A percentile compares a stretch with the other conserved stretches of the same genome.
Conservation (phyloP, 2,329 filamentous ascomycete species). For the Arthrobotrys iridis region DNA sequence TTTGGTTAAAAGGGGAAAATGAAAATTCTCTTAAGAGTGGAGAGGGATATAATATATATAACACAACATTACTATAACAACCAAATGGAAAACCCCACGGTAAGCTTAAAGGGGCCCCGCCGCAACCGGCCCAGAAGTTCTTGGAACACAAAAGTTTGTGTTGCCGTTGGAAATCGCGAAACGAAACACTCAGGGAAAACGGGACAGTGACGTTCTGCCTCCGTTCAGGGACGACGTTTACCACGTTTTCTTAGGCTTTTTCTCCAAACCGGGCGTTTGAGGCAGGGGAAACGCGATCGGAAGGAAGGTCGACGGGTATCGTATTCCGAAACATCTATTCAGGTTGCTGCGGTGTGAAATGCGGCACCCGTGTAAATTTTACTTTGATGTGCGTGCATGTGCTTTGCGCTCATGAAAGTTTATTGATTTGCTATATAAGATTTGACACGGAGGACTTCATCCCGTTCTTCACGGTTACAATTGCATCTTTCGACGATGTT, state of each 20-base stretch:
- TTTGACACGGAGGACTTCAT: conserved; percentile 17
- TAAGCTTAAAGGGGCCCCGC: conserved; percentile 10
- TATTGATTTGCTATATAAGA: conserved; percentile 5
- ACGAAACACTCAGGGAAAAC: conserved; percentile 52
- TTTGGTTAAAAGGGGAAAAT: conserved; percentile 15
- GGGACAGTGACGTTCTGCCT: conserved; percentile 25
- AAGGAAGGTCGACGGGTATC: conserved; percentile 26
- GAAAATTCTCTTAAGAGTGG: conserved; percentile 22
- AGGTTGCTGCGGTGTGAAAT: conserved; percentile 15
- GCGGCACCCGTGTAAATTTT: conserved; percentile 12
- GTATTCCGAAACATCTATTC: conserved; percentile 35
- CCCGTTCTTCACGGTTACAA: conserved; percentile 16
- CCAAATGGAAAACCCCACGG: conserved; percentile 18
- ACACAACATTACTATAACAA: conserved; percentile 25
- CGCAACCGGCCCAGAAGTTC: not conserved
- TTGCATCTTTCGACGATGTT: conserved; percentile 9
- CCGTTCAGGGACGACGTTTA: conserved; percentile 26
- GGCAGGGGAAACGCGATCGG: conserved; percentile 28
- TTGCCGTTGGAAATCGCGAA: conserved; percentile 34
- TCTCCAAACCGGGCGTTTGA: not conserved
- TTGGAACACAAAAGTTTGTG: conserved; percentile 16
- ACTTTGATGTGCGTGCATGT: not conserved
- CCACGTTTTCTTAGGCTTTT: conserved; percentile 25
- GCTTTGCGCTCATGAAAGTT: not conserved
- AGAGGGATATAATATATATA: conserved; percentile 49